Base-by-base conservation (phyloP, 2,329 filamentous ascomycete species). In the Cytospora piceae region DNA sequence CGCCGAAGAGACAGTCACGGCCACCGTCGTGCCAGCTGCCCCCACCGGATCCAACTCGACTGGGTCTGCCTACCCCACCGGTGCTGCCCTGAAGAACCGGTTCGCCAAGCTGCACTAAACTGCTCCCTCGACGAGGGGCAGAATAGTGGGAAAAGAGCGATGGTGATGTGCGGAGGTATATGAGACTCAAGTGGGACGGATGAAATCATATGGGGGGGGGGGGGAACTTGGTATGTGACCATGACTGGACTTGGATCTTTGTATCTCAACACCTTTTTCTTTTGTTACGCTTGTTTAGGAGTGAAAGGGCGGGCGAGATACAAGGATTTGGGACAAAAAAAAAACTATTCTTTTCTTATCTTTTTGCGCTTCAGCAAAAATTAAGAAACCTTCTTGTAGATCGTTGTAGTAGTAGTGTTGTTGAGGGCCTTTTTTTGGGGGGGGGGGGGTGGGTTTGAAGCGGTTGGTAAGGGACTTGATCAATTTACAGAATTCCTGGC, bases 81-180 rank as follows among this genome's bases (percentile, higher is more conserved):
- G 61, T 46, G 66, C 66, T 17, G 54, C 63, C 52, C 39, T 63
- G 39, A 58, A 63, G 63, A 65, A 61, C 58, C 66, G 66, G 51
- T 66, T 66, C 59, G 66, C 66, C 59, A 65, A 67, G 63, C 52
- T 66, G 54, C 53, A 67, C 66, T 67, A 67, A 53, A 53, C 60
- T 37, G 34, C 54, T 59, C 34, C 22, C 34, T 17, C 11, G 9
- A 37, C 15, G 27, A 17, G 46, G n/a, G 14, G 27, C 27, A n/a
- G 51, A 62, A 8, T 20, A n/a, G 12, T 27, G 17, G 46, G 37
- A n/a, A 14, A 3, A 11, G 24, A 37, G 20, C n/a, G 31, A 32
- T 15, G 14, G 29, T 14, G 17, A n/a, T 12, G n/a, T 37, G 57
- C 17, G 37, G 57, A 53, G 37, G 32, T 56, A 52, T 49, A 60